These are phyloP conservation scores for Apophysomyces elegans DNA, from an alignment of 371 early-diverging fungal genomes.

Conservation along the genomic window DNA sequence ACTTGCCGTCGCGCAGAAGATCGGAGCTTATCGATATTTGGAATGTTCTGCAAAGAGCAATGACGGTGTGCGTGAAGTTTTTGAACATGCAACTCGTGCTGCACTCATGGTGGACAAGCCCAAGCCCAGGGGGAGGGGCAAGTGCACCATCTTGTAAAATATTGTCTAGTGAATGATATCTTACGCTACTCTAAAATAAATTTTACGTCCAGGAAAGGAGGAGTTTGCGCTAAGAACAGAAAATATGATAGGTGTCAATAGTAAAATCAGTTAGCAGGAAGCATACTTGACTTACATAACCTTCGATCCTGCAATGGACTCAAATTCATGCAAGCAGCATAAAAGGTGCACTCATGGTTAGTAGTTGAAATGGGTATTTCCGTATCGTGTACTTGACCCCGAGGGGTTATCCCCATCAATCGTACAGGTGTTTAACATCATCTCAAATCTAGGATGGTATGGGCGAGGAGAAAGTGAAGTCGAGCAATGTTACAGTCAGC, in stretches of 20 bases:
- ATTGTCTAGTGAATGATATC: background rate
- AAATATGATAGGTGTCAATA: background rate
- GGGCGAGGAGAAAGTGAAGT: too few species aligned
- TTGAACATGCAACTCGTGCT: slow-evolving; percentile 70
- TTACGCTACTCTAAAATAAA: background rate
- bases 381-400: too few species aligned
- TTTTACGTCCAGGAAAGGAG: background rate
- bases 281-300: too few species aligned
- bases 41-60: slow-evolving; percentile 78
- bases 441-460: too few species aligned
- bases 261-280: too few species aligned
- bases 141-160: slow-evolving; percentile 35
- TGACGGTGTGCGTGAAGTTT: slow-evolving; percentile 78
- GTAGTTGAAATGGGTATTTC: too few species aligned
- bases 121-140: slow-evolving; percentile 24
- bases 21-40: slow-evolving; percentile 77
- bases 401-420: too few species aligned
- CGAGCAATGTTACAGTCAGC: too few species aligned
- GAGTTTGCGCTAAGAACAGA: background rate
- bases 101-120: slow-evolving; percentile 55
- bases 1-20: slow-evolving; percentile 63
- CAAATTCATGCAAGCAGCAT: too few species aligned
- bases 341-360: too few species aligned
- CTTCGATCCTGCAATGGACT: too few species aligned
- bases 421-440: too few species aligned